Evolutionary conservation across 2,329 filamentous ascomycete genomes (phyloP).

Genomic region (Exophiala aquamarina): DNA sequence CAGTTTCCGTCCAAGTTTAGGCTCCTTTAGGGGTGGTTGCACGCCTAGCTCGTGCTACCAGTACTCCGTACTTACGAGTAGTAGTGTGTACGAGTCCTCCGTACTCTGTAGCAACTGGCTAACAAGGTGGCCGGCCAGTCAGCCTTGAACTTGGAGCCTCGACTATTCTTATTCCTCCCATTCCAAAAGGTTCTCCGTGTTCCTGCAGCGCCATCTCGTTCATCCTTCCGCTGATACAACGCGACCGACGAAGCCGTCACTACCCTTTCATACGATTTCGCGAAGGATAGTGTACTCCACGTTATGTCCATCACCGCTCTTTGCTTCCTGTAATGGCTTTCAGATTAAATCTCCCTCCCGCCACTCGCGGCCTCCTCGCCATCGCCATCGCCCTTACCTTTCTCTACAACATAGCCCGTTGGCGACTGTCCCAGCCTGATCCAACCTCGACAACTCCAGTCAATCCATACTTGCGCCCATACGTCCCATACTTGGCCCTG

Average conservation of each 20-base stretch:
- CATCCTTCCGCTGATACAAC: too few relatives aligned
- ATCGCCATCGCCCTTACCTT: constrained; percentile 74
- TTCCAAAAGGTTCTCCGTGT: too few relatives aligned
- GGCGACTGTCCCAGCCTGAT: constrained; percentile 60
- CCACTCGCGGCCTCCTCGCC: constrained; percentile 80
- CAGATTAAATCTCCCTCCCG: constrained; percentile 87
- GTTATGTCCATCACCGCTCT: neutral
- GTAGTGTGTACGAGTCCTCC: too few relatives aligned
- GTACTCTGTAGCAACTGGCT: neutral
- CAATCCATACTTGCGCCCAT: constrained; percentile 55
- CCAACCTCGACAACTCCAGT: constrained; percentile 33
- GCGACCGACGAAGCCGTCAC: too few relatives aligned
- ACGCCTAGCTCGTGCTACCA: too few relatives aligned
- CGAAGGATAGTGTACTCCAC: neutral
- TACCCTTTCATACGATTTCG: too few relatives aligned
- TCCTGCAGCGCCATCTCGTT: too few relatives aligned
- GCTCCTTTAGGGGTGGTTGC: too few relatives aligned
- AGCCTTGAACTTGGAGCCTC: neutral
- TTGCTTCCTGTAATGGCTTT: constrained; percentile 58
- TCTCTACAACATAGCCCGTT: constrained; percentile 66
- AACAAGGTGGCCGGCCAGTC: neutral
- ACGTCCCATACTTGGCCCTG: constrained; percentile 83
- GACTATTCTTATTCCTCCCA: constrained; percentile 1
- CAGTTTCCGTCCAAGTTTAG: too few relatives aligned
- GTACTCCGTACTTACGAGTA: too few relatives aligned